Base-by-base conservation (phyloP, 2,329 filamentous ascomycete genomes). In the Colletotrichum tamarilloi region DNA sequence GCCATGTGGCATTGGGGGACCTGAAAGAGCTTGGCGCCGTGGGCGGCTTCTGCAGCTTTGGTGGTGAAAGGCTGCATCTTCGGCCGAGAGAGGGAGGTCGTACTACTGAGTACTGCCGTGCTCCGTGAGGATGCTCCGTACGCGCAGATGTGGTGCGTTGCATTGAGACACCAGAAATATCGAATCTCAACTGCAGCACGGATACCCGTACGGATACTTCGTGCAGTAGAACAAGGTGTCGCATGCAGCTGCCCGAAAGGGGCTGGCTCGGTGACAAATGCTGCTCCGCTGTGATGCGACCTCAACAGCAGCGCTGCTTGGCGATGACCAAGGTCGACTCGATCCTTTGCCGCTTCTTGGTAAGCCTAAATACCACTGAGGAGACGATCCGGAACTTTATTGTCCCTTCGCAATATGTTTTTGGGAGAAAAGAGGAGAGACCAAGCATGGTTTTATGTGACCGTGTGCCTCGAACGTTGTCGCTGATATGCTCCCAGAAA, bases 211-310 rank as follows among this genome's bases (percentile, higher is more conserved):
- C 3, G 30, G 30, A 32, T 32, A 32, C 30, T 32, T 32, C 2
- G 30, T 32, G 30, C 2, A 46, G 26, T n/a, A 32, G 26, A 2
- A 28, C 26, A 30, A 28, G 14, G 24, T 57, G 12, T 63, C 67
- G 67, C 53, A 66, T 59, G 55, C 42, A 70, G 62, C 67, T 66
- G 55, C 30, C 60, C 32, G 35, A 63, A 58, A 11, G 28, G n/a
- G 53, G 55, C 38, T 30, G 38, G 30, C 24, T 26, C 5, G 9
- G 32, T 5, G 11, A 58, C 26, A 26, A 22, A 22, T 6, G 35
- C 5, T 24, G 64, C 57, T 68, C 52, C 58, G 38, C 59, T 24
- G 52, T 8, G 26, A 56, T 58, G 19, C 52, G 58, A 62, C 56
- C 46, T 26, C 59, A 57, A 38, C 26, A 57, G 46, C 62, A 24